Evolutionary conservation across 2,329 filamentous ascomycete genomes (phyloP).

Genomic region (Fusarium cicatricum): DNA sequence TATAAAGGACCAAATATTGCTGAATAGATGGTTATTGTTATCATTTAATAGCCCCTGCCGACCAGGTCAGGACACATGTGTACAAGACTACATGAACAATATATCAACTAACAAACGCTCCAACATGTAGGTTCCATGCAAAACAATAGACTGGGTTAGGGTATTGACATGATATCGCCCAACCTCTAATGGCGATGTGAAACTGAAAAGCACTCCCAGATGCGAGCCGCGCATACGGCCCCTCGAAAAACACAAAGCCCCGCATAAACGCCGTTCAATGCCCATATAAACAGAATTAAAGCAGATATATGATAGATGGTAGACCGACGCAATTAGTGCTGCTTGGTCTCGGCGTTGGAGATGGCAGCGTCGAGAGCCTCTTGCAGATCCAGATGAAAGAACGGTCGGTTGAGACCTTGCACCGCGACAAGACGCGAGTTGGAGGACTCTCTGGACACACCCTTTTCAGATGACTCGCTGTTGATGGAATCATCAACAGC

Average conservation of each 20-base stretch:
- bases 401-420: slow-evolving; percentile 59
- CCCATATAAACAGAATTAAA: slow-evolving; percentile 9
- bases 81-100: slow-evolving; percentile 2
- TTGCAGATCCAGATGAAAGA: slow-evolving; percentile 61
- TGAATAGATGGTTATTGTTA: slow-evolving; percentile 7
- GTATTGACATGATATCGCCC: slow-evolving; percentile 27
- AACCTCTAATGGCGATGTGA: slow-evolving; percentile 11
- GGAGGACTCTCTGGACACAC: slow-evolving; percentile 40
- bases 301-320: not conserved
- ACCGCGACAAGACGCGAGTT: slow-evolving; percentile 49
- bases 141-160: slow-evolving; percentile 19
- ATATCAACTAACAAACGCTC: not conserved
- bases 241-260: not conserved
- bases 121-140: slow-evolving; percentile 5
- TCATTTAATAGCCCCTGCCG: not conserved
- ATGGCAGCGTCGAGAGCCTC: slow-evolving; percentile 58
- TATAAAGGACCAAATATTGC: no score
- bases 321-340: slow-evolving; percentile 26
- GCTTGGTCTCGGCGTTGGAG: slow-evolving; percentile 45
- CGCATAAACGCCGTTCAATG: slow-evolving; percentile 12
- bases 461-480: slow-evolving; percentile 40
- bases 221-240: not conserved
- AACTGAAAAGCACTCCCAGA: slow-evolving; percentile 5
- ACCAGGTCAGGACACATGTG: not conserved
- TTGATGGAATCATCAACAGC: slow-evolving; percentile 35